A percentile compares a stretch with the other conserved stretches of the same genome.
These are phyloP conservation scores for Boehmeria nivea DNA, from an alignment of 306 rosid species.

Conservation along the genomic window DNA sequence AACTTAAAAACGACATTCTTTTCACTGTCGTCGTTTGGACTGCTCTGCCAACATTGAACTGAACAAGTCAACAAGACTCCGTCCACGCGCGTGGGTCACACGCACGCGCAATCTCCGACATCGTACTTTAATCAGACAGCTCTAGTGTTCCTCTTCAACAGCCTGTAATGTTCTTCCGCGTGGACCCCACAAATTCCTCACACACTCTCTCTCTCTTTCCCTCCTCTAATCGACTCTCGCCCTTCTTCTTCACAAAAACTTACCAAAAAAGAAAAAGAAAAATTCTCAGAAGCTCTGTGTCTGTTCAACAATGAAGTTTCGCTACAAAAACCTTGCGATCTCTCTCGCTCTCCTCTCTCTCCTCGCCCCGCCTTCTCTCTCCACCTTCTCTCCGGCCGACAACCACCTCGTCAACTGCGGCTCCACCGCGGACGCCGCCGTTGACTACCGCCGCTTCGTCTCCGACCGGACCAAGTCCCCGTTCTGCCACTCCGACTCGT, in stretches of 20 bases:
- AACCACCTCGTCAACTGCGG: constrained; percentile 85
- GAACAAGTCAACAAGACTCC: neutral
- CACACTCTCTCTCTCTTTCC: neutral
- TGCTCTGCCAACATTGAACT: no score
- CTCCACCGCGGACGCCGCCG: constrained; percentile 36
- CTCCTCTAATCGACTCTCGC: neutral
- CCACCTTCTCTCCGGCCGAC: constrained; percentile 70
- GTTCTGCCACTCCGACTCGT: constrained; percentile 18
- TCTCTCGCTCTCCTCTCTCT: constrained; percentile 30
- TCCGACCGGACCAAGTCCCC: constrained; percentile 33
- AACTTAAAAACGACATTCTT: no score
- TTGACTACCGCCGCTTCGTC: constrained; percentile 55
- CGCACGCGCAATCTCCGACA: neutral
- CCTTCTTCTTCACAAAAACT: neutral
- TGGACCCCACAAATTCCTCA: neutral
- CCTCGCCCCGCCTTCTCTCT: constrained; percentile 17
- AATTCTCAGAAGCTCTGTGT: neutral
- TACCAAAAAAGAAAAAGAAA: neutral
- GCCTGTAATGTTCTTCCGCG: neutral
- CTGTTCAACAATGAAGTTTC: constrained; percentile 36
- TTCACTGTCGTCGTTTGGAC: no score
- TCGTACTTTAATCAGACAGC: neutral
- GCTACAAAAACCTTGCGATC: constrained; percentile 2
- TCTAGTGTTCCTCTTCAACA: neutral
- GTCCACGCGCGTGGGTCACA: neutral